Evolutionary conservation across 164 flowering plant genomes (phyloP).

Genomic region (Cinnamomum chago): DNA sequence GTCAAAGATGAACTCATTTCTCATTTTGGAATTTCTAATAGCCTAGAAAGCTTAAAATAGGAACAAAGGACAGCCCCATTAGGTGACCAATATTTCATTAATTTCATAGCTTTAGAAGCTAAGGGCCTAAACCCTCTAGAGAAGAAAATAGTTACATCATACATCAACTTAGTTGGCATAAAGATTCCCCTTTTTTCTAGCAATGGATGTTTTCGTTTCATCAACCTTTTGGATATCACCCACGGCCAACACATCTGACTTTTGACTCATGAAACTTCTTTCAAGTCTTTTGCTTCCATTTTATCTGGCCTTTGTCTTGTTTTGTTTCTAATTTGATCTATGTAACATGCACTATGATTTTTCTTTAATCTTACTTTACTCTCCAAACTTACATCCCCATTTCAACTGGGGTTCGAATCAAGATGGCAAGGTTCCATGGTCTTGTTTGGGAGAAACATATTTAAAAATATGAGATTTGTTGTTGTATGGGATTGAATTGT

Average conservation of each 20-base stretch:
- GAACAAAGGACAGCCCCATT: background rate
- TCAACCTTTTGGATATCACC: background rate
- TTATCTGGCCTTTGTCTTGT: background rate
- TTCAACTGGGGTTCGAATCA: too few species aligned
- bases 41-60: background rate
- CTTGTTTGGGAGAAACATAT: background rate
- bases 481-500: too few species aligned
- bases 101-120: background rate
- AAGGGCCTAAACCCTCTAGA: background rate
- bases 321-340: background rate
- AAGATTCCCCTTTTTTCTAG: background rate
- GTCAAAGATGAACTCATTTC: background rate
- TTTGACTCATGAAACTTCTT: background rate
- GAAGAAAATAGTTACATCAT: background rate
- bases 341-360: too few species aligned
- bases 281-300: background rate
- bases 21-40: background rate
- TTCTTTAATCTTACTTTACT: too few species aligned
- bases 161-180: background rate
- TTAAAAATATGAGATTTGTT: too few species aligned
- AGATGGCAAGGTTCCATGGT: background rate
- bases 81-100: background rate
- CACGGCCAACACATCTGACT: background rate
- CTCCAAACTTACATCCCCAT: too few species aligned
- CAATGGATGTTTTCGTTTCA: background rate